Evolutionary conservation across 768 basidiomycete species (phyloP), one percentile per base, ranked within the genome.

Genomic region (Russula virescens): DNA sequence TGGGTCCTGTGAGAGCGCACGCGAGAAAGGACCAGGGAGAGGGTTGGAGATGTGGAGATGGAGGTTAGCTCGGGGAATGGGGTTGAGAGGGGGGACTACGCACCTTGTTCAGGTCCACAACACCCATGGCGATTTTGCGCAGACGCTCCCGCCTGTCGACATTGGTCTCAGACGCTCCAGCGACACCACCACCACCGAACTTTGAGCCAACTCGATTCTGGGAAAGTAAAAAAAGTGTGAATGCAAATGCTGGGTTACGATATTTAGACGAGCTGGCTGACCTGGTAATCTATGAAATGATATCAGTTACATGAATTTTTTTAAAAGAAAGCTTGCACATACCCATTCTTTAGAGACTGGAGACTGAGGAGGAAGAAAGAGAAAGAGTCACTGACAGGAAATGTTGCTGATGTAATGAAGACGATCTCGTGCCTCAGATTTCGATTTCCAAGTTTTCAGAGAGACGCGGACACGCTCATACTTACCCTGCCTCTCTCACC

Each of bases 71-170:
- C 18, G 16, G 35, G 23, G 23, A 23, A 42, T 16, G 18, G 40
- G 54, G 10, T 26, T 38, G 38, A 11, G 10, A 31, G 38, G 25
- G 23, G 35, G 3, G 13, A 18, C 5, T 18, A 68, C 81, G 64
- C 68, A 90, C 96, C 80, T 98, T 98, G 43, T 96, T 95, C 57
- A 98, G 83, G 75, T 99, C 97, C 69, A 99, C 98, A 0, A 96
- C 98, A 77, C 98, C 95, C 63, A 98, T 78, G 2, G 94, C 95
- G 50, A 99, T 86, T 77, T 98, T 98, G 62, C 95, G 79, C 47
- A 98, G 80, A 56, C 96, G 88, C 73, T 99, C 97, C 61, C 96
- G 82, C 65, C 97, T 80, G 78, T 98, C 96, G 19, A 99, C 88
- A 72, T 98, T 97, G 38, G 88, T 88, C 77, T 98, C 97, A 25